Evolutionary conservation across 2,329 filamentous ascomycete species (phyloP), one percentile per base, ranked within the genome.

Genomic region (Teratosphaeria epicoccoides): DNA sequence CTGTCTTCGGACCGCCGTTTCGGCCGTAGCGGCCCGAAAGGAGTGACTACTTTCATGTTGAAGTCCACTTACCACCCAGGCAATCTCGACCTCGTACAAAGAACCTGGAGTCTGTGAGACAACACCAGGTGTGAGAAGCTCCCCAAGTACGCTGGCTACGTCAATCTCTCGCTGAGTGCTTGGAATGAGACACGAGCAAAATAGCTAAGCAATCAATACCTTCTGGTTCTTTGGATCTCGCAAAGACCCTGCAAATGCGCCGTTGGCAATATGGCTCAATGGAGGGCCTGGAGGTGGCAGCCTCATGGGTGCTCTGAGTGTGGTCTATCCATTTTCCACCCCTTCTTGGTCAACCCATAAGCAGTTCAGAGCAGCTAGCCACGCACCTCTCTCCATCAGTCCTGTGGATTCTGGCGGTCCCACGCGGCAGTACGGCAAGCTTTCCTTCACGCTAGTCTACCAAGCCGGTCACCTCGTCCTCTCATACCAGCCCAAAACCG

Each of bases 161-260:
- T 68, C 14, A 57, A 65, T 47, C 49, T 67, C 1, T 57, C 63
- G 3, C 55, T 58, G 5, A 62, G 68, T 29, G 62, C 61, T 1
- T 57, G 70, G n/a, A 61, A 65, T 17, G 68, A 70, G 29, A 54
- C 64, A 63, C 7, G 56, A 60, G 61, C 73, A 76, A 54, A 65
- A 72, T n/a, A 46, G 40, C 11, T 78, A 77, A 52, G 68, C 74
- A 6, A 77, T 79, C 52, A 78, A 79, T 58, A 80, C 76, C 61
- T 82, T 81, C 63, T 79, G 78, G 77, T 83, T 81, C 61, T 83
- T 84, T 58, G 79, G 82, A 55, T 73, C 79, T 0, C 71, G 79
- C 14, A 75, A 79, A 49, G 73, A 79, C 59, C 74, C 80, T 1
- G 60, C 65, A 7, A 76, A 76, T 59, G 79, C 78, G 0, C 80